Base-by-base conservation (phyloP, 2,329 filamentous ascomycete genomes). In the Plenodomus biglobosus region DNA sequence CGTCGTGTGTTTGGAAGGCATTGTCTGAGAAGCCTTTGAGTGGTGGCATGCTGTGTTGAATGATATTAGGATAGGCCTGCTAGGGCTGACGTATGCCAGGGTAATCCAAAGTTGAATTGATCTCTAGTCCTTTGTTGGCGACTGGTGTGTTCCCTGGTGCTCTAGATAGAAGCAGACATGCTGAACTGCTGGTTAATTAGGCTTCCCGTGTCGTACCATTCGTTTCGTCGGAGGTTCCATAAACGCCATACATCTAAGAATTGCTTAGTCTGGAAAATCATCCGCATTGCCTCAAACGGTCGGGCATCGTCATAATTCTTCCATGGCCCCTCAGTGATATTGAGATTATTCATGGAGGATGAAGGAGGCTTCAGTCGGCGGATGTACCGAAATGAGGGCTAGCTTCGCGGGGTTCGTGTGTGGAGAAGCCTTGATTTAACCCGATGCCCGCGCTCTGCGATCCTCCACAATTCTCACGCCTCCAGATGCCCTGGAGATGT, bases 11-110 rank as follows among this genome's bases (percentile, higher is more conserved):
- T 18, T 38, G 15, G 40, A 70, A 68, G 2, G 50, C 10, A 35
- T 66, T 70, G 41, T 65, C 44, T 1, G 67, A 69, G 48, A 70
- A 70, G 4, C 58, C 64, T 20, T 42, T 1, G 1, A 69, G 48
- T 0, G 62, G 52, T 32, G 66, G 61, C 67, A 70, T 70, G 16
- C 19, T 40, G 39, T 38, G 45, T 24, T 27, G 20, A n/a, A 11
- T 7, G 13, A 19, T 37, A 39, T 36, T 24, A 13, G 4, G 20
- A 4, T 16, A 8, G n/a, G 13, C 8, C 20, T 11, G 18, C n/a
- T 41, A 24, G 21, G 18, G 24, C 30, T 11, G 34, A 22, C 32
- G 37, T 17, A 20, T 46, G 21, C 42, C 21, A 19, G 21, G 18
- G 5, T 4, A 4, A 17, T 5, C 11, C 30, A 15, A n/a, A 15